These are phyloP conservation scores for Sphagnurus paluster DNA, from an alignment of 1,284 basidiomycete species.

Conservation along the genomic window DNA sequence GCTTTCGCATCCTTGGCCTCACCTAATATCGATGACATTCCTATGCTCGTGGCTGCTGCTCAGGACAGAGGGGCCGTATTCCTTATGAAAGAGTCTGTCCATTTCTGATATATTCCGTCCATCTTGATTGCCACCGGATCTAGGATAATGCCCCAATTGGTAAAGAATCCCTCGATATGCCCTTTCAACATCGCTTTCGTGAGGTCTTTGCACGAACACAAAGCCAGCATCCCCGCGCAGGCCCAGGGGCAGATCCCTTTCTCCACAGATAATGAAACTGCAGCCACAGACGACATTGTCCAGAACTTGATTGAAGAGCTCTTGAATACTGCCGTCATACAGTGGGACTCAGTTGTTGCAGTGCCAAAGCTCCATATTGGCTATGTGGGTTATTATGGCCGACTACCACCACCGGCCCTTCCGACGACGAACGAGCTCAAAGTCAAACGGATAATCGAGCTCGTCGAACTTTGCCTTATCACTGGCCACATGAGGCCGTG, in stretches of 20 bases:
- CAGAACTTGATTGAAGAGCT: constrained; percentile 16
- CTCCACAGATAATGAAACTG: background rate
- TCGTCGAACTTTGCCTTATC: constrained; percentile 20
- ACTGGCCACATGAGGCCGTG: constrained; percentile 13
- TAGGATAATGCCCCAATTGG: constrained; percentile 23
- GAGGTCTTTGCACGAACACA: constrained; percentile 17
- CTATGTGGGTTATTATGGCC: background rate
- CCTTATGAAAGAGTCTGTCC: constrained; percentile 17
- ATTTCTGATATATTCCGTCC: background rate
- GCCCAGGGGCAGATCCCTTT: background rate
- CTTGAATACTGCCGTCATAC: constrained; percentile 13
- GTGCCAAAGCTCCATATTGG: constrained; percentile 1
- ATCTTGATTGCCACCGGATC: constrained; percentile 5
- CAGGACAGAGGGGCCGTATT: constrained; percentile 16
- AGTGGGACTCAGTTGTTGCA: constrained; percentile 16
- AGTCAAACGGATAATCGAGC: constrained; percentile 20
- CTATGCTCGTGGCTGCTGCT: constrained; percentile 20
- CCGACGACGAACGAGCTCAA: constrained; percentile 5
- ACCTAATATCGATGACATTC: constrained; percentile 20
- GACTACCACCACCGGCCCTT: background rate
- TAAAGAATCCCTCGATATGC: constrained; percentile 17
- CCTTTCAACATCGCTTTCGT: constrained; percentile 22
- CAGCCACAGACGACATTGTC: constrained; percentile 3
- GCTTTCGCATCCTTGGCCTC: constrained; percentile 17
- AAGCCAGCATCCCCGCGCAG: constrained; percentile 6